phyloP scores from a whole-genome alignment of 1,284 basidiomycete genomes.

The Puccinia polysora region DNA sequence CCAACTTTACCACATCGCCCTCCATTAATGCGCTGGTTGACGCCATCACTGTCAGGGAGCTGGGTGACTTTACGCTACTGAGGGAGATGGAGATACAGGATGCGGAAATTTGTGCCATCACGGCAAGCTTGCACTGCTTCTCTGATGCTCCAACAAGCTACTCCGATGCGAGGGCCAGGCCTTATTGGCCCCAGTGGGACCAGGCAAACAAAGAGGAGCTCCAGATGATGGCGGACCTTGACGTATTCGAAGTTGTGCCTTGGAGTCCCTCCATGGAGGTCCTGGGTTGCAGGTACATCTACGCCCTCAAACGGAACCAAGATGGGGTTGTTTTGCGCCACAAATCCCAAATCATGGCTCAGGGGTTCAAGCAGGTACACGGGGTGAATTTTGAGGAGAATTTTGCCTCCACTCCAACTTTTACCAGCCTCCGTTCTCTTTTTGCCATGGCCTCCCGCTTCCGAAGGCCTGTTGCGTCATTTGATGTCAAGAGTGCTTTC shows the following conservation, averaged over 20 bases:
- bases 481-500: conserved; percentile 14
- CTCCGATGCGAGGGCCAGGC: background rate
- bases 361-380: background rate
- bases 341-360: background rate
- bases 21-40: background rate
- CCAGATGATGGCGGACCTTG: background rate
- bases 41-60: background rate
- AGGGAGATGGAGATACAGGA: background rate
- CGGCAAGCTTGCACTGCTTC: too few species aligned
- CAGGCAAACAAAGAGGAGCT: background rate
- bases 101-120: background rate
- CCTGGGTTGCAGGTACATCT: background rate
- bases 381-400: background rate
- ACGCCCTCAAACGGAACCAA: conserved; percentile 1
- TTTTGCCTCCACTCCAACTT: conserved; percentile 17
- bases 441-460: background rate
- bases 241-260: conserved; percentile 1
- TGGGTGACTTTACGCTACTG: background rate
- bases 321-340: background rate
- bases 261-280: background rate
- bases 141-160: background rate
- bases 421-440: background rate
- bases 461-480: background rate
- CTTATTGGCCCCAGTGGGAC: background rate
- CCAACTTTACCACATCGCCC: too few species aligned